These are phyloP conservation scores for Stylosanthes scabra DNA, from an alignment of 331 rosid genomes.

Conservation along the genomic window DNA sequence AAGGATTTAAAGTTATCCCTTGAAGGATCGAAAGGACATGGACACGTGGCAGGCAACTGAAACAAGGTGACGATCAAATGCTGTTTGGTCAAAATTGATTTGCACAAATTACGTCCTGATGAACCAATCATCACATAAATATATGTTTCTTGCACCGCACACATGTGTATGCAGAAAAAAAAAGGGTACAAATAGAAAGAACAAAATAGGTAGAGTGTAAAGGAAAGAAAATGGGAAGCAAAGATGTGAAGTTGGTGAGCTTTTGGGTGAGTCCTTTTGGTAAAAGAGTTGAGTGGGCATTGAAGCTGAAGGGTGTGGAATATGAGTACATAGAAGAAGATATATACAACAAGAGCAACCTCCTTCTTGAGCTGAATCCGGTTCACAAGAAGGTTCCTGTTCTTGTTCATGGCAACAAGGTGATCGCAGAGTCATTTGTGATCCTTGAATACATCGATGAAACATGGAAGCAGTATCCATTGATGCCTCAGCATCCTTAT, in stretches of 20 bases:
- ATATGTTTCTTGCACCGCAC: not conserved
- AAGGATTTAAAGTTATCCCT: too few relatives aligned
- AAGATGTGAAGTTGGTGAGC: conserved; percentile 47
- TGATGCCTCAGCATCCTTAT: conserved; percentile 47
- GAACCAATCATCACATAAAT: not conserved
- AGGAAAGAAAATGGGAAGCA: conserved; percentile 27
- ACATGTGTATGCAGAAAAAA: too few relatives aligned
- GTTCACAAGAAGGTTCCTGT: conserved; percentile 47
- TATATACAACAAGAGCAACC: conserved; percentile 42
- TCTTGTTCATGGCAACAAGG: conserved; percentile 32
- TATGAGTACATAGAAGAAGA: conserved; percentile 46
- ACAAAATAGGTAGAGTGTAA: not conserved
- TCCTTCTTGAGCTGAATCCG: conserved; percentile 44
- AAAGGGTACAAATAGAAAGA: not conserved
- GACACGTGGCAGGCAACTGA: not conserved
- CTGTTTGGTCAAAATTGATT: conserved; percentile 17
- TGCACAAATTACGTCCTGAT: not conserved
- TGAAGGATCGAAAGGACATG: not conserved
- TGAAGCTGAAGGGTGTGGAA: conserved; percentile 42
- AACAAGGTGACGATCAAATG: not conserved
- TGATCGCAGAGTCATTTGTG: conserved; percentile 41
- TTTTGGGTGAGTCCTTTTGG: conserved; percentile 49
- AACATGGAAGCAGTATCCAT: conserved; percentile 45
- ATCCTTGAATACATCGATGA: conserved; percentile 52
- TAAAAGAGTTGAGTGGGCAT: conserved; percentile 40